Evolutionary conservation across 2,329 filamentous ascomycete genomes (phyloP).

Genomic region (Penicillium crustosum): DNA sequence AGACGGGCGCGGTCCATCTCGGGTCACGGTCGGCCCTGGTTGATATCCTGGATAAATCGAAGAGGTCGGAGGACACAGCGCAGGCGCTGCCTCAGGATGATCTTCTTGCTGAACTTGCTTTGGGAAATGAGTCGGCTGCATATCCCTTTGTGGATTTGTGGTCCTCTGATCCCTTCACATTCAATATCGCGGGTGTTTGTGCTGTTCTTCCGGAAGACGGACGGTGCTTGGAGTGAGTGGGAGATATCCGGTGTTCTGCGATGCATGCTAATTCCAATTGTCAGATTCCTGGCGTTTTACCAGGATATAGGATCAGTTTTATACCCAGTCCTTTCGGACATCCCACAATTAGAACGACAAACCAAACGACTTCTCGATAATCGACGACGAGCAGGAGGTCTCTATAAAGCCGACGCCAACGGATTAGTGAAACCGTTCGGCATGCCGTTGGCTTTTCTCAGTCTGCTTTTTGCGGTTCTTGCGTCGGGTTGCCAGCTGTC

Average conservation of each 20-base stretch:
- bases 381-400: constrained; percentile 44
- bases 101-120: constrained; percentile 58
- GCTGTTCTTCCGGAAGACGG: constrained; percentile 57
- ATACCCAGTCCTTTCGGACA: constrained; percentile 57
- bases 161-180: constrained; percentile 59
- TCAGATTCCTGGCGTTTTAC: constrained; percentile 55
- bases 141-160: constrained; percentile 63
- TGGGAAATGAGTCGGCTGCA: constrained; percentile 61
- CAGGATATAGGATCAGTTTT: constrained; percentile 57
- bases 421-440: constrained; percentile 57
- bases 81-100: constrained; percentile 58
- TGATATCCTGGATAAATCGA: constrained; percentile 54
- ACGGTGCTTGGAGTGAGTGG: constrained; percentile 45
- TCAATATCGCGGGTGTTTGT: constrained; percentile 56
- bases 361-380: constrained; percentile 53
- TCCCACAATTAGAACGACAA: constrained; percentile 52
- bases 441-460: constrained; percentile 59
- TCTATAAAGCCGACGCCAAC: constrained; percentile 46
- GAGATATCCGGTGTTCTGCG: neutral
- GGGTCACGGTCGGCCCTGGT: constrained; percentile 59
- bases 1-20: constrained; percentile 57
- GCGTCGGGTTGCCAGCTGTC: constrained; percentile 63
- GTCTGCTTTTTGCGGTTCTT: constrained; percentile 60
- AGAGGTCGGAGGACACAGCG: constrained; percentile 36
- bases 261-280: constrained; percentile 11